Base-by-base conservation (phyloP, 345 rosid genomes). In the Eucalyptus guilfoylei region DNA sequence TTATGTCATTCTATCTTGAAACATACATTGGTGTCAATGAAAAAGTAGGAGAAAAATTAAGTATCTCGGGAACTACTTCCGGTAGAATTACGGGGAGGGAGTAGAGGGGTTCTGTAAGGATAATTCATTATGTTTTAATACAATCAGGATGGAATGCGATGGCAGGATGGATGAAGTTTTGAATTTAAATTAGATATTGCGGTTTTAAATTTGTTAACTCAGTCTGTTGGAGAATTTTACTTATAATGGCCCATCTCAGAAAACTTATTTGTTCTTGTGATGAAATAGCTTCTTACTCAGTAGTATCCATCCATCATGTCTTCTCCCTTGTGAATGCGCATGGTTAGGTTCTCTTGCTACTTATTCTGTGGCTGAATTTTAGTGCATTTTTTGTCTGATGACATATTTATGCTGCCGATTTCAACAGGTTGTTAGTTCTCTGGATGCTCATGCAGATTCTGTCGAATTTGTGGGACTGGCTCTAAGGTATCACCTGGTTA, bases 391-490 rank as follows among this genome's bases (percentile, higher is more conserved):
- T 88, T 49, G 17, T 34, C 55, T n/a, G 26, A 49, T 89, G n/a
- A 88, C 58, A 87, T 91, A 37, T 37, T 89, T 62, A 40, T 76
- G 85, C 85, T 76, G 85, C 47, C 1, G 47, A 76, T 76, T 76
- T 76, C 47, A 67, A 92, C 94, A 97, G 99, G 99, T 97, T 76
- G 99, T 95, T 89, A 94, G 91, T 88, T 93, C 99, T 89, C 89
- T 97, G 90, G 58, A 87, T 90, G 92, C 94, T 90, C 99, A 95
- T 88, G 87, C 95, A 6, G 96, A 95, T 92, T 96, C 99, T 32
- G 89, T 97, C 55, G 98, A 95, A 92, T 96, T 96, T 88, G 90
- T 94, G 86, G 96, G 92, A 52, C 93, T 96, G 89, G 93, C 98
- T 88, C 95, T 94, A 76, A 95, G 94, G 98, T 96, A 94, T 45